A percentile compares a stretch with the other conserved stretches of the same genome.
phyloP scores from a whole-genome alignment of 2,329 filamentous ascomycete genomes.

The Shiraia bambusicola region DNA sequence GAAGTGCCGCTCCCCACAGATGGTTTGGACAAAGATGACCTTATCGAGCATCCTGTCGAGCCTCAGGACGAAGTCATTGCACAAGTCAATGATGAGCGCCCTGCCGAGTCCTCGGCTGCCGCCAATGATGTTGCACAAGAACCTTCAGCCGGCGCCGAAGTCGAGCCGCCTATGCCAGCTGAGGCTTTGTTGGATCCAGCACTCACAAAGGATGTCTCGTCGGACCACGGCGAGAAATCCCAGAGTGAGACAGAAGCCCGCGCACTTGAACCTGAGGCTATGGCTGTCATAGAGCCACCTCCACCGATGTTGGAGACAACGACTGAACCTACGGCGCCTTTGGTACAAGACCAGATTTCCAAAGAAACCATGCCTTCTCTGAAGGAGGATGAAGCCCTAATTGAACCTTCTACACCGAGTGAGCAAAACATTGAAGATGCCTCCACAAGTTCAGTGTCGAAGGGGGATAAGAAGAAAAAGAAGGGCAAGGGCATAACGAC shows the following conservation, averaged over 20 bases:
- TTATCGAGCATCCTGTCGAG: neutral
- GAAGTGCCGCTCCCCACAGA: neutral
- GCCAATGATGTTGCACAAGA: no score
- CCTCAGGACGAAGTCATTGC: neutral
- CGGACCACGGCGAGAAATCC: no score
- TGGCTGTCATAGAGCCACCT: slow-evolving; percentile 1
- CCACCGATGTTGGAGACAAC: slow-evolving; percentile 2
- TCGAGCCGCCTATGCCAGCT: no score
- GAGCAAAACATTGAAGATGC: slow-evolving; percentile 5
- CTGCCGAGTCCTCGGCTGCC: no score
- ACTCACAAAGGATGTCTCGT: no score
- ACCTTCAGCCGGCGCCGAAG: no score
- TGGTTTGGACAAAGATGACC: neutral
- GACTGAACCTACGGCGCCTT: slow-evolving; percentile 1
- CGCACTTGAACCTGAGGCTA: slow-evolving; percentile 6
- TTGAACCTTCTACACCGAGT: neutral
- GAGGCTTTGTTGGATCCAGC: no score
- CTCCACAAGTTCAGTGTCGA: slow-evolving; percentile 8
- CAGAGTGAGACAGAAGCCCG: no score
- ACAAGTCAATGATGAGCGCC: no score
- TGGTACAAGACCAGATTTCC: no score
- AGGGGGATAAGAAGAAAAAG: slow-evolving; percentile 26
- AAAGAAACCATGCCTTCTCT: no score
- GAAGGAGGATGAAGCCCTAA: neutral
- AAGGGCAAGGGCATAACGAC: slow-evolving; percentile 18